A percentile compares a stretch with the other conserved stretches of the same genome.
Evolutionary conservation across 2,329 filamentous ascomycete species (phyloP).

Genomic region (Parafenestella ontariensis): DNA sequence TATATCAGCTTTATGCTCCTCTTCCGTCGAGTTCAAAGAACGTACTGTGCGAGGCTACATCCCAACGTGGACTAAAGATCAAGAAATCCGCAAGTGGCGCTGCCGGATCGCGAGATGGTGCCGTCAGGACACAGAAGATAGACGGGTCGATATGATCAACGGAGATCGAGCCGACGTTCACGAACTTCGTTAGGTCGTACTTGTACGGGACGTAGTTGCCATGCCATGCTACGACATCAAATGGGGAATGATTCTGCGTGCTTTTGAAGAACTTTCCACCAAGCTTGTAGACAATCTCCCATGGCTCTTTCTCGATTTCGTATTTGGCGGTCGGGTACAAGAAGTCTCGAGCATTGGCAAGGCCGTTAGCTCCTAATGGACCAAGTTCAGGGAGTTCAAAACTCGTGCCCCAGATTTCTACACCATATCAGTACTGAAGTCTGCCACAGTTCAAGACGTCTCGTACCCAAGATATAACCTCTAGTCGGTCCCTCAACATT

Average conservation of each 20-base stretch:
- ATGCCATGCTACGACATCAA: constrained; percentile 82
- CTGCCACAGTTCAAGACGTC: background rate
- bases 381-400: constrained; percentile 50
- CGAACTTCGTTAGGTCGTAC: constrained; percentile 80
- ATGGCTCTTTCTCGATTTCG: constrained; percentile 55
- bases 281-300: constrained; percentile 59
- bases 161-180: constrained; percentile 74
- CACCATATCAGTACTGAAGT: constrained; percentile 4
- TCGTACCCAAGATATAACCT: constrained; percentile 71
- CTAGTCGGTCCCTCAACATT: constrained; percentile 68
- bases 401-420: constrained; percentile 49
- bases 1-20: constrained; percentile 1
- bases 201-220: constrained; percentile 79
- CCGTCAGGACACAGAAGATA: constrained; percentile 74
- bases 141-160: constrained; percentile 81
- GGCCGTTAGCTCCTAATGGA: constrained; percentile 49
- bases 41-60: constrained; percentile 62
- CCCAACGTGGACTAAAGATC: constrained; percentile 70
- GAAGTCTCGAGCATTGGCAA: constrained; percentile 66
- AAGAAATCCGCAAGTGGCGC: constrained; percentile 72
- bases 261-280: constrained; percentile 71
- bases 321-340: constrained; percentile 74
- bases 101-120: constrained; percentile 62
- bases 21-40: background rate
- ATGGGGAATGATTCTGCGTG: constrained; percentile 73